Conservation (phyloP, 495 filamentous ascomycete species). For the Trichodelitschia bisporula region DNA sequence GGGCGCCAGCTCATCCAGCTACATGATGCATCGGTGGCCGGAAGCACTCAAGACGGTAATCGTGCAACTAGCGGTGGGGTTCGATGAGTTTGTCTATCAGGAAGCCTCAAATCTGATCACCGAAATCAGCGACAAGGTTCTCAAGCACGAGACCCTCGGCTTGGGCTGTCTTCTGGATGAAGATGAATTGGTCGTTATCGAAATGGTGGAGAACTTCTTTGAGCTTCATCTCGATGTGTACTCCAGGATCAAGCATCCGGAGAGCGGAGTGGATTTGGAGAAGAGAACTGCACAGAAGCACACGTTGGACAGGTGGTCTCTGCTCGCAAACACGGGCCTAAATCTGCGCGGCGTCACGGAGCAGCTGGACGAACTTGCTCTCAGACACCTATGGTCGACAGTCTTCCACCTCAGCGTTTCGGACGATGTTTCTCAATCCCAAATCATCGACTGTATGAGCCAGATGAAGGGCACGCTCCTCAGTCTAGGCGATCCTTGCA, state of each 20-base stretch:
- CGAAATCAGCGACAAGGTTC: conserved; percentile 14
- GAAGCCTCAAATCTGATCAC: conserved; percentile 22
- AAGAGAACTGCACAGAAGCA: conserved; percentile 38
- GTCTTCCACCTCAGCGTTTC: conserved; percentile 47
- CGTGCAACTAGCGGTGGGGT: conserved; percentile 36
- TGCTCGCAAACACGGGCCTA: conserved; percentile 39
- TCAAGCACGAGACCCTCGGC: conserved; percentile 5
- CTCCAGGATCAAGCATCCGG: conserved; percentile 48
- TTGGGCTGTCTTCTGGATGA: conserved; percentile 5
- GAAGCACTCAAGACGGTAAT: conserved; percentile 44
- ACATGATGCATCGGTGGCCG: conserved; percentile 43
- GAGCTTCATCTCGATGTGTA: conserved; percentile 81
- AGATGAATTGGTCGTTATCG: conserved; percentile 7
- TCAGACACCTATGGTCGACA: conserved; percentile 67
- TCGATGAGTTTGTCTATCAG: conserved; percentile 46
- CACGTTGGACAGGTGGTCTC: conserved; percentile 49
- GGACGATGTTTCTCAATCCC: conserved; percentile 44
- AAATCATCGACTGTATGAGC: conserved; percentile 57
- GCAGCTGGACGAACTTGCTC: conserved; percentile 18
- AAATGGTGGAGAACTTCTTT: conserved; percentile 54
- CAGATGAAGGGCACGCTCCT: conserved; percentile 32
- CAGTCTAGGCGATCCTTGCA: conserved; percentile 16
- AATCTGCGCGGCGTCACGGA: conserved; percentile 11
- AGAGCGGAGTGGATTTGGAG: conserved; percentile 34
- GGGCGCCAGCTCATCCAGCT: conserved; percentile 20